Evolutionary conservation across 495 filamentous ascomycete genomes (phyloP).

Genomic region (Parachaetomium inaequale): DNA sequence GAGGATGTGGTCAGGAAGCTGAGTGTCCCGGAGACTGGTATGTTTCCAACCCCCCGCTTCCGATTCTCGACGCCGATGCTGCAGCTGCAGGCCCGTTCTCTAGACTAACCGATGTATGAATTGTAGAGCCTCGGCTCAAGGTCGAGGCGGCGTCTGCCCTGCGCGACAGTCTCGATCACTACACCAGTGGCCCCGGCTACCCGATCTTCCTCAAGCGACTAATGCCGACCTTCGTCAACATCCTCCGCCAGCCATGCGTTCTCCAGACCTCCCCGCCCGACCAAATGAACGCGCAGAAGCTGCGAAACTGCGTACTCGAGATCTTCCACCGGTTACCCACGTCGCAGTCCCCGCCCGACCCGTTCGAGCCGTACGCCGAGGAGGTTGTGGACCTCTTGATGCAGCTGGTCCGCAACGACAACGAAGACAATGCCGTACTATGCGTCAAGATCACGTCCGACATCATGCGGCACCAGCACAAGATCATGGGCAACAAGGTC

Average conservation of each 20-base stretch:
- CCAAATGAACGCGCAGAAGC: conserved; percentile 69
- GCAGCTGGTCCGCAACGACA: conserved; percentile 81
- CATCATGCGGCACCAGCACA: conserved; percentile 85
- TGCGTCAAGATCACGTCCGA: conserved; percentile 99
- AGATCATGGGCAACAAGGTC: conserved; percentile 71
- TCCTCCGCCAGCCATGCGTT: conserved; percentile 81
- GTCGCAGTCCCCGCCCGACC: conserved; percentile 60
- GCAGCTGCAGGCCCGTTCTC: background rate
- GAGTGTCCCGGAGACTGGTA: conserved; percentile 52
- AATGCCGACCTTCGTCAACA: conserved; percentile 83
- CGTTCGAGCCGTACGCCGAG: conserved; percentile 78
- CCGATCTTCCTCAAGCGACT: conserved; percentile 74
- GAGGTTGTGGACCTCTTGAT: conserved; percentile 86
- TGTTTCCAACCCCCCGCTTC: background rate
- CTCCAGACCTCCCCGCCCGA: conserved; percentile 85
- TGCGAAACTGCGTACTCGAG: conserved; percentile 88
- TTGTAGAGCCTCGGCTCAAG: conserved; percentile 68
- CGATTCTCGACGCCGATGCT: background rate
- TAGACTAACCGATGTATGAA: conserved; percentile 9
- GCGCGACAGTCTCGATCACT: conserved; percentile 78
- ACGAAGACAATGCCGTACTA: conserved; percentile 96
- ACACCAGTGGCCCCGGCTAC: conserved; percentile 57
- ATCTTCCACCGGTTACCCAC: conserved; percentile 90
- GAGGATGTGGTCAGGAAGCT: conserved; percentile 53
- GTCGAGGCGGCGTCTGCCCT: conserved; percentile 72